Evolutionary conservation across 176 grass and related monocot genomes (phyloP).

Genomic region (Triticum dicoccoides): DNA sequence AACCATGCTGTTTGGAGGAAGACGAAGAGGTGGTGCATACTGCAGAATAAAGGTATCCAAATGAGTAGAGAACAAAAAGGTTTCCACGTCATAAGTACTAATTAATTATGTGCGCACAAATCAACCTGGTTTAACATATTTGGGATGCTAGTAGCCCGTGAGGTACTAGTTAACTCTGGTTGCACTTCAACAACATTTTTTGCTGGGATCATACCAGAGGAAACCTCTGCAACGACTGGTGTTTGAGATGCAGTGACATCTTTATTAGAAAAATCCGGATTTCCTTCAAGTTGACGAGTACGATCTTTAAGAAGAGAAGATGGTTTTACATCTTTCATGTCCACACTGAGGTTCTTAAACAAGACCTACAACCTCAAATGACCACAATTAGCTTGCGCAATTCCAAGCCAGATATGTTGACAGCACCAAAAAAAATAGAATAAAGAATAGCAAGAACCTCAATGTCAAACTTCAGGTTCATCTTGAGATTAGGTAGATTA

Average conservation of each 20-base stretch:
- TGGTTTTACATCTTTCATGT: conserved; percentile 98
- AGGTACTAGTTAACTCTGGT: conserved; percentile 66
- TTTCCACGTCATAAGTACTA: neutral
- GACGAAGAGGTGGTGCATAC: conserved; percentile 69
- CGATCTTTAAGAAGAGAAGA: conserved; percentile 78
- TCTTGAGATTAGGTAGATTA: conserved; percentile 96
- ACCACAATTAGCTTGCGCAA: conserved; percentile 22
- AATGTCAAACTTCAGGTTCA: conserved; percentile 98
- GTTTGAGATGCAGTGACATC: conserved; percentile 68
- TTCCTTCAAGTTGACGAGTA: conserved; percentile 71
- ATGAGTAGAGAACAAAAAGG: conserved; percentile 11
- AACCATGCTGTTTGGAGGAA: conserved; percentile 63
- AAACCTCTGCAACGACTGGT: conserved; percentile 46
- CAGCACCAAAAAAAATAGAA: conserved; percentile 12
- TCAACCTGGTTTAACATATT: conserved; percentile 71
- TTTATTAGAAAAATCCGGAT: conserved; percentile 99
- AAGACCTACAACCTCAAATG: conserved; percentile 62
- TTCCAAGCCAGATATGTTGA: conserved; percentile 2
- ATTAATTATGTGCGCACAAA: conserved; percentile 13
- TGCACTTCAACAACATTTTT: conserved; percentile 69
- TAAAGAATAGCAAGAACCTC: conserved; percentile 52
- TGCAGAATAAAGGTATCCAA: conserved; percentile 43
- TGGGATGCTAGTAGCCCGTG: conserved; percentile 59
- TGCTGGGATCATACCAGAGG: conserved; percentile 49
- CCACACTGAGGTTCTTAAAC: conserved; percentile 94